A percentile compares a stretch with the other conserved stretches of the same genome.
These are phyloP conservation scores for Fusarium sp. DNA, from an alignment of 2,329 filamentous ascomycete species.

Conservation along the genomic window DNA sequence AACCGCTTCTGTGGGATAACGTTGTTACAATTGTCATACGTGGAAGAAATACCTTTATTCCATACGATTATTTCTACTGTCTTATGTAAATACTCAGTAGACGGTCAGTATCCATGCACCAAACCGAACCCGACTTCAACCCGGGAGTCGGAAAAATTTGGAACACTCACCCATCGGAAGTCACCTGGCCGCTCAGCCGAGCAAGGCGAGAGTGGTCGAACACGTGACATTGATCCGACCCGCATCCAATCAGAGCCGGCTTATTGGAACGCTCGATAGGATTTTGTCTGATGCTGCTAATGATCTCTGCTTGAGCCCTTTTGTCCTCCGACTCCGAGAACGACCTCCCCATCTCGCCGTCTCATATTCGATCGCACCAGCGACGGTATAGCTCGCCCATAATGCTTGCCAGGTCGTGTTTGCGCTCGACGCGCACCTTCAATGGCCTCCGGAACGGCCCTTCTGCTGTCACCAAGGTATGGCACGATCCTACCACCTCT, in stretches of 20 bases:
- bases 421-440: conserved; percentile 88
- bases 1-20: background rate
- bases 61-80: background rate
- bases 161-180: conserved; percentile 5
- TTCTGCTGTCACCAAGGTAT: conserved; percentile 78
- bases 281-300: conserved; percentile 50
- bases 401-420: conserved; percentile 93
- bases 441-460: conserved; percentile 78
- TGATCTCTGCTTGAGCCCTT: conserved; percentile 52
- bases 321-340: conserved; percentile 50
- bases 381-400: conserved; percentile 58
- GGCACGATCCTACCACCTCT: conserved; percentile 49
- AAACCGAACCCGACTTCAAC: conserved; percentile 25
- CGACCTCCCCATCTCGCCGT: conserved; percentile 48
- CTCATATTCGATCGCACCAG: conserved; percentile 49
- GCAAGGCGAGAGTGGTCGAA: conserved; percentile 18
- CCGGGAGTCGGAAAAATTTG: conserved; percentile 35
- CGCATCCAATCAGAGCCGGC: conserved; percentile 51
- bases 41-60: background rate
- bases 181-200: conserved; percentile 34
- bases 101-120: background rate
- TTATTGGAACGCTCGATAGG: conserved; percentile 54
- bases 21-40: background rate
- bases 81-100: background rate
- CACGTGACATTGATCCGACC: conserved; percentile 49